phyloP scores from a whole-genome alignment of 495 filamentous ascomycete genomes.

The Eremomyces bilateralis region DNA sequence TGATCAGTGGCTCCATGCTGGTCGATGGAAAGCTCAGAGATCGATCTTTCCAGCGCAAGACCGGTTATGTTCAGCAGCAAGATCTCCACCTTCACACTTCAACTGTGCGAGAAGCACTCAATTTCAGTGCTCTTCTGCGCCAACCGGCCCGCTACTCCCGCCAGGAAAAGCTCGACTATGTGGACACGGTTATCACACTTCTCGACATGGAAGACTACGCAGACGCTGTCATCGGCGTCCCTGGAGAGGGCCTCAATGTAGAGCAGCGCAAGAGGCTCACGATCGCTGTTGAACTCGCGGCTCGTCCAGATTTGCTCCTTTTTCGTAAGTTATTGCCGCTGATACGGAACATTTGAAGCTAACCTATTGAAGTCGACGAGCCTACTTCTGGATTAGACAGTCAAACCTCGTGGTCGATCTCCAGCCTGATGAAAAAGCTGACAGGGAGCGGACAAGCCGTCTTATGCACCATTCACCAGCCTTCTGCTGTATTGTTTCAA shows the following conservation, averaged over 20 bases:
- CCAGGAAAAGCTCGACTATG: conserved; percentile 7
- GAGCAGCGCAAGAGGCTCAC: conserved; percentile 12
- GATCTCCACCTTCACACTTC: conserved; percentile 9
- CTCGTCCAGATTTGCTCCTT: conserved; percentile 9
- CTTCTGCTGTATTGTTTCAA: conserved; percentile 70
- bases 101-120: conserved; percentile 10
- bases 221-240: conserved; percentile 10
- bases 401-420: conserved; percentile 69
- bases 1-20: conserved; percentile 7
- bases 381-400: conserved; percentile 65
- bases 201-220: conserved; percentile 10
- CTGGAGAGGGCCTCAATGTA: conserved; percentile 9
- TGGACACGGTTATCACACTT: conserved; percentile 8
- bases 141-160: neutral
- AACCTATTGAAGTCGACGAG: conserved; percentile 29
- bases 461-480: conserved; percentile 84
- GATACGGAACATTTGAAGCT: neutral
- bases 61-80: conserved; percentile 10
- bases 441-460: conserved; percentile 65
- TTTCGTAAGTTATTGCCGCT: conserved; percentile 16
- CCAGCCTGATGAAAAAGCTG: conserved; percentile 51
- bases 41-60: conserved; percentile 8
- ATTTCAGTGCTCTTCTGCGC: conserved; percentile 10
- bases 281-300: conserved; percentile 12
- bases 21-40: conserved; percentile 6